These are phyloP conservation scores for Setaria viridis DNA, from an alignment of 202 grass and related monocot genomes.

Conservation along the genomic window DNA sequence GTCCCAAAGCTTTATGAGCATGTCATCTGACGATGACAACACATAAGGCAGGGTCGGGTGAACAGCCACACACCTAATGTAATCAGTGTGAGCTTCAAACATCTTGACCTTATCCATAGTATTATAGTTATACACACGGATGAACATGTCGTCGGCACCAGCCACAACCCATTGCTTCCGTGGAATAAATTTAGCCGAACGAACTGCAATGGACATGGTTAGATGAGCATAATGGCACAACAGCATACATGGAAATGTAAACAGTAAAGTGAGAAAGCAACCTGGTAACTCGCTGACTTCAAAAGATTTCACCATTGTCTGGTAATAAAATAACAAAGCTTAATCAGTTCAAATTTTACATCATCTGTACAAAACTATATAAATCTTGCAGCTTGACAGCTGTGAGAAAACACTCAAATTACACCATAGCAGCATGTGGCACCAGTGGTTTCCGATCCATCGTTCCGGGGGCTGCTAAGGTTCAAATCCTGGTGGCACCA, in stretches of 20 bases:
- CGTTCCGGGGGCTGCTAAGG: too few species aligned
- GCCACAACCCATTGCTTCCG: constrained; percentile 89
- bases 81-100: constrained; percentile 86
- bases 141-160: constrained; percentile 83
- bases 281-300: constrained; percentile 89
- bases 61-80: constrained; percentile 79
- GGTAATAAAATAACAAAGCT: constrained; percentile 40
- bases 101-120: constrained; percentile 85
- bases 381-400: neutral
- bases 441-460: too few species aligned
- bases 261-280: constrained; percentile 22
- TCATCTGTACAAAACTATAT: constrained; percentile 3
- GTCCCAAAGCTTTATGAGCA: constrained; percentile 73
- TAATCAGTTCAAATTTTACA: constrained; percentile 28
- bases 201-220: constrained; percentile 59
- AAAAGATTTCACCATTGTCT: constrained; percentile 96
- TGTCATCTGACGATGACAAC: constrained; percentile 77
- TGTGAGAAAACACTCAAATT: neutral
- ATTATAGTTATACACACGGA: constrained; percentile 82
- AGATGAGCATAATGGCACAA: constrained; percentile 38
- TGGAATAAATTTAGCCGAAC: constrained; percentile 83
- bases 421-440: too few species aligned
- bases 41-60: constrained; percentile 69
- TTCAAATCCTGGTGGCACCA: too few species aligned
- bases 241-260: neutral